phyloP scores from a whole-genome alignment of 441 rosid species.

The Syzygium syzygioides region DNA sequence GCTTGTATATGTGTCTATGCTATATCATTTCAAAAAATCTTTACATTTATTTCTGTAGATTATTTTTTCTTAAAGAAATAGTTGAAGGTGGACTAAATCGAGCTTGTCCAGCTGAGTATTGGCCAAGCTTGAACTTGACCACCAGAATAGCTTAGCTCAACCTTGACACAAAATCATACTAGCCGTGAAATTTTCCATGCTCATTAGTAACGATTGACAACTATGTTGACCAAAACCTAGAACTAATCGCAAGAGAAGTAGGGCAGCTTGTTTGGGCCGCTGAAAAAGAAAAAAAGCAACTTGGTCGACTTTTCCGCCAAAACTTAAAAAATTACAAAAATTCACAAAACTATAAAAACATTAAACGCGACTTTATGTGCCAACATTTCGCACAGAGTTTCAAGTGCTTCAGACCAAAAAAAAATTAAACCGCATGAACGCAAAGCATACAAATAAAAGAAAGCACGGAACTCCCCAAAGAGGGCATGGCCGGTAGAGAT shows the following conservation, averaged over 20 bases:
- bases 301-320: background rate
- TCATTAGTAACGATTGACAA: background rate
- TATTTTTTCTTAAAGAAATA: background rate
- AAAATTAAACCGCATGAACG: fast-evolving
- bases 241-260: background rate
- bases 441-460: background rate
- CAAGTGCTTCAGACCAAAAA: background rate
- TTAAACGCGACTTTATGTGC: background rate
- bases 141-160: background rate
- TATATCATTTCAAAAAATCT: background rate
- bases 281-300: background rate
- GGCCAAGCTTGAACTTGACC: background rate
- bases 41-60: background rate
- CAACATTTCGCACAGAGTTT: background rate
- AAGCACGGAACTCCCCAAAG: background rate
- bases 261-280: background rate
- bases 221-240: background rate
- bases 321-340: background rate
- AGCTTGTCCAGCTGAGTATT: background rate
- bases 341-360: background rate
- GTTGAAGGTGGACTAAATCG: background rate
- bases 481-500: fast-evolving
- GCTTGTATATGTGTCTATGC: background rate
- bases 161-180: background rate
- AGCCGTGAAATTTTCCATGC: background rate